Evolutionary conservation across 2,329 filamentous ascomycete genomes (phyloP).

Genomic region (Penicillium thymicola): DNA sequence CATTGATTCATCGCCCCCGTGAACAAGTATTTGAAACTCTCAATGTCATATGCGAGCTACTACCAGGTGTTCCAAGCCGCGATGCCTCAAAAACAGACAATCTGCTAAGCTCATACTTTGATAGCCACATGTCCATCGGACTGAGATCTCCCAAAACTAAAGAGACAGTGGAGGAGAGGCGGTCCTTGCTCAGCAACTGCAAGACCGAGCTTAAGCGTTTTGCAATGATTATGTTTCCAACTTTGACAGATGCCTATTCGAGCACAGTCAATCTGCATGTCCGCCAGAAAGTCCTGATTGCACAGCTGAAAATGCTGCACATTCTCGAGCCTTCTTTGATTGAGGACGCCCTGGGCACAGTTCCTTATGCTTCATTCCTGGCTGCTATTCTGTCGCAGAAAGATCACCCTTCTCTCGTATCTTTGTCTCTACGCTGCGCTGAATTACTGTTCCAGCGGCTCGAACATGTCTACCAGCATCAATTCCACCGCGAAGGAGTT

Average conservation of each 20-base stretch:
- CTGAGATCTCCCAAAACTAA: constrained; percentile 39
- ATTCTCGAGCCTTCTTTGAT: constrained; percentile 85
- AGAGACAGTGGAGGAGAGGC: constrained; percentile 68
- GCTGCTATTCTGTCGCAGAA: constrained; percentile 94
- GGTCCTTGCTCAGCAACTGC: constrained; percentile 79
- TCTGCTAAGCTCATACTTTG: constrained; percentile 44
- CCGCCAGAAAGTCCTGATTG: constrained; percentile 88
- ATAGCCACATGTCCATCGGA: constrained; percentile 43
- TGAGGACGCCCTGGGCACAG: constrained; percentile 76
- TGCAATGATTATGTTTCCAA: constrained; percentile 87
- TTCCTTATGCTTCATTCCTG: constrained; percentile 93
- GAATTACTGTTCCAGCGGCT: constrained; percentile 82
- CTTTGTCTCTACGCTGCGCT: constrained; percentile 81
- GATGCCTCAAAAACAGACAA: constrained; percentile 52
- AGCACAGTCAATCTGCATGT: constrained; percentile 95
- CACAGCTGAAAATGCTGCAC: constrained; percentile 97
- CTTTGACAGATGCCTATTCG: constrained; percentile 92
- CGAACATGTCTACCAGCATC: constrained; percentile 85
- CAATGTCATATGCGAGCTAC: constrained; percentile 92
- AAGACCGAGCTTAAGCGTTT: constrained; percentile 86
- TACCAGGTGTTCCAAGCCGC: constrained; percentile 68
- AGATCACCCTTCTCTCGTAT: constrained; percentile 83
- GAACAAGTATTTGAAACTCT: constrained; percentile 97
- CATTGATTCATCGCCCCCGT: constrained; percentile 87
- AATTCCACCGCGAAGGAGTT: constrained; percentile 95